phyloP scores from a whole-genome alignment of 768 basidiomycete species.

The Kondoa subrosea region DNA sequence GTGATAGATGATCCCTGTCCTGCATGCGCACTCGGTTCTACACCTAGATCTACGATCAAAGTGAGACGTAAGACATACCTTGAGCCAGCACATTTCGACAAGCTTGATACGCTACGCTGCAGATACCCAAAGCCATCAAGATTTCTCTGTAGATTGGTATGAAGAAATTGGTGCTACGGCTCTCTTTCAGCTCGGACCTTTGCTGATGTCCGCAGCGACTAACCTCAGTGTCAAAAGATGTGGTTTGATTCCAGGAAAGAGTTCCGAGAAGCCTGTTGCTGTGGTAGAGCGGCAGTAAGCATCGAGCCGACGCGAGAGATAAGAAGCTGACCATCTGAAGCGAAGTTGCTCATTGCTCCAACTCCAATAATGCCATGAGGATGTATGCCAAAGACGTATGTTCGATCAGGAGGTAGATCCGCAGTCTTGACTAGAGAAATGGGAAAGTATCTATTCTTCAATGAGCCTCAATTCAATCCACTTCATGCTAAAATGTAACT shows the following conservation, averaged over 20 bases:
- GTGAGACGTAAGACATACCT: slow-evolving; percentile 38
- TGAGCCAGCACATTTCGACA: slow-evolving; percentile 67
- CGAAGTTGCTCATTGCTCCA: slow-evolving; percentile 82
- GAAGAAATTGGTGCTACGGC: slow-evolving; percentile 72
- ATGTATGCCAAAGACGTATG: slow-evolving; percentile 91
- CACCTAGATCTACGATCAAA: not conserved
- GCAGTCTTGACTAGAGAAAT: slow-evolving; percentile 32
- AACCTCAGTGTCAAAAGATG: slow-evolving; percentile 72
- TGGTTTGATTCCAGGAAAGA: slow-evolving; percentile 79
- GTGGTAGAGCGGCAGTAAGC: slow-evolving; percentile 1
- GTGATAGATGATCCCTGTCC: slow-evolving; percentile 50
- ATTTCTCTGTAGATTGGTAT: slow-evolving; percentile 89
- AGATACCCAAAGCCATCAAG: slow-evolving; percentile 64
- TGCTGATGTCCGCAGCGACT: too few relatives aligned
- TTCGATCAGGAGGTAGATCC: slow-evolving; percentile 73
- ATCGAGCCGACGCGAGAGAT: not conserved
- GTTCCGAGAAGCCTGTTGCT: slow-evolving; percentile 78
- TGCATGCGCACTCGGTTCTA: slow-evolving; percentile 22
- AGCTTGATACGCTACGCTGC: slow-evolving; percentile 75
- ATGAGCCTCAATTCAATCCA: not conserved
- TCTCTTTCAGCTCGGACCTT: too few relatives aligned
- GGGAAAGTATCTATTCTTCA: slow-evolving; percentile 22
- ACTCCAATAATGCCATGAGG: slow-evolving; percentile 98
- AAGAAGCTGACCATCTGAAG: slow-evolving; percentile 53
- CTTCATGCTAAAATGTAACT: not conserved